Conservation (phyloP, 2,329 filamentous ascomycete genomes). For the Fusarium sp. region DNA sequence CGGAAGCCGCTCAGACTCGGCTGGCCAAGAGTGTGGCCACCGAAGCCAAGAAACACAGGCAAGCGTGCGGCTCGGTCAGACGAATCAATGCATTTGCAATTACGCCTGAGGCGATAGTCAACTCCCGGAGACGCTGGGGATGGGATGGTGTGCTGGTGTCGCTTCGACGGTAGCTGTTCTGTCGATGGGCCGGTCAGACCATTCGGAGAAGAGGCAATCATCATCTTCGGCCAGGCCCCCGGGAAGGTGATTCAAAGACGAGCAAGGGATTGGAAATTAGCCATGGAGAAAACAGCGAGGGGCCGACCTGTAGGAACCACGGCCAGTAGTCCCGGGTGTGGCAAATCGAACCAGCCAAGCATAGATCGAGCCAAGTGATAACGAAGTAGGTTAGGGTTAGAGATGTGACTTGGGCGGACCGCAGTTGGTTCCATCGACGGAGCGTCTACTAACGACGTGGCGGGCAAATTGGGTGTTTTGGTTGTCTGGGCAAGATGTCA, state of each 20-base stretch:
- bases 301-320: background rate
- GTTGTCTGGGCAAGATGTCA: constrained; percentile 10
- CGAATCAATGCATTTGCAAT: constrained; percentile 12
- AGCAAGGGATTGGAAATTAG: constrained; percentile 28
- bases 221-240: constrained; percentile 1
- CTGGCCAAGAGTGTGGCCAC: constrained; percentile 2
- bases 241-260: constrained; percentile 1
- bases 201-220: constrained; percentile 13
- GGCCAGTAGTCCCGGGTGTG: constrained; percentile 8
- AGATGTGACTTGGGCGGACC: constrained; percentile 5
- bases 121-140: constrained; percentile 8
- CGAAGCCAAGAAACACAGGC: background rate
- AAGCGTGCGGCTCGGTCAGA: background rate
- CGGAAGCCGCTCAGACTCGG: background rate
- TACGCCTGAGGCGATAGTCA: constrained; percentile 9
- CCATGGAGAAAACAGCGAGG: background rate
- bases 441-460: constrained; percentile 9
- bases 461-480: constrained; percentile 8
- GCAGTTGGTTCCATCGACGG: constrained; percentile 7
- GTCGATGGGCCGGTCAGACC: constrained; percentile 14
- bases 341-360: constrained; percentile 18
- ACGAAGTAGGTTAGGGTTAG: constrained; percentile 2
- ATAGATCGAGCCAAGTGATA: constrained; percentile 11
- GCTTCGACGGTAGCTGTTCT: constrained; percentile 2
- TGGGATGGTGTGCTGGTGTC: constrained; percentile 5